Evolutionary conservation across 148 eudicot genomes (phyloP), one percentile per base, ranked within the genome.

Genomic region (Cornus florida): DNA sequence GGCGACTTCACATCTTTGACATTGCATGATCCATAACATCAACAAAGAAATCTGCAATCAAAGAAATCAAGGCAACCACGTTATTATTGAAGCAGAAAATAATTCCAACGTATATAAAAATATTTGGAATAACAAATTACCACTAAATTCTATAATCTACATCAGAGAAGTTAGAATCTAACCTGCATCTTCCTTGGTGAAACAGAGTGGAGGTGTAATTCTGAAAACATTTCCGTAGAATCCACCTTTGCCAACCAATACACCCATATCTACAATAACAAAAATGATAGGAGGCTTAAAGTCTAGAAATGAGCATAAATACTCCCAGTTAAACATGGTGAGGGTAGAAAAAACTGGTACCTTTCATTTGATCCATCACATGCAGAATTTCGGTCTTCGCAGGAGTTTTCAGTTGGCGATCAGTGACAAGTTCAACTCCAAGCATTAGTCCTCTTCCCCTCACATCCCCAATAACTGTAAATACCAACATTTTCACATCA

Each of bases 101-200:
- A 22, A 32, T 31, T 24, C 13, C 64, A 2, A 46, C 10, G 28
- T 2, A 6, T 14, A 35, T 7, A 3, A 19, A 2, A 57, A 57
- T 57, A 13, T 13, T 11, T 57, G 0, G 20, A 19, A 57, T 57
- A n/a, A 57, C 62, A 13, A 43, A n/a, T 13, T 19, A 57, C 20
- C 4, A 14, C 19, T 13, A 57, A 1, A 19, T 8, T 57, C 19
- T 13, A 57, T 13, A 3, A 57, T 57, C 19, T 19, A 57, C 4
- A 13, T 16, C 4, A 57, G 62, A 19, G 59, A 60, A 10, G 72
- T 65, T 1, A 66, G 10, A 56, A 19, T 65, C 84, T 71, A 74
- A 93, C 99, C 99, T 80, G 99, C 93, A 82, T 96, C 99, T 66
- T 92, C 92, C 84, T 93, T 96, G 82, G 91, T 91, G 88, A 96